Evolutionary conservation across 2,329 filamentous ascomycete genomes (phyloP).

Genomic region (Monilinia aucupariae): DNA sequence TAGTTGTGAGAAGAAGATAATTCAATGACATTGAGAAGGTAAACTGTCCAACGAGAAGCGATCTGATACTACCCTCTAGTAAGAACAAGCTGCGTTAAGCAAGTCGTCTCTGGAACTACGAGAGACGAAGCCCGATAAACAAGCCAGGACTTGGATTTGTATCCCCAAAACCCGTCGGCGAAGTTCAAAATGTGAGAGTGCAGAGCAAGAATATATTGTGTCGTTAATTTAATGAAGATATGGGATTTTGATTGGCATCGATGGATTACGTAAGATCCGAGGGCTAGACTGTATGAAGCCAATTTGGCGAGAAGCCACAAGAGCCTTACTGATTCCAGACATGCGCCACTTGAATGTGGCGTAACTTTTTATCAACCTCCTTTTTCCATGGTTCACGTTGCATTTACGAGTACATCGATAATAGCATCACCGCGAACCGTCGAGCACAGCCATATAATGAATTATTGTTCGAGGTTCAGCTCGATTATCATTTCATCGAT

Average conservation of each 20-base stretch:
- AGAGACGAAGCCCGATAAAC: no score
- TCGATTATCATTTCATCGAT: background rate
- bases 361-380: background rate
- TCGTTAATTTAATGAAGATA: background rate
- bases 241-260: no score
- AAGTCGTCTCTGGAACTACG: no score
- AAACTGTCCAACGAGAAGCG: background rate
- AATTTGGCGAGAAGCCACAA: background rate
- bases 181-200: background rate
- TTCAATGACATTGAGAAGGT: background rate
- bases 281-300: background rate
- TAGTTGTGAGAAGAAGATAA: background rate
- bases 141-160: no score
- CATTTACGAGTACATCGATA: background rate
- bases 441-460: background rate
- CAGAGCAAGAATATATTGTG: background rate
- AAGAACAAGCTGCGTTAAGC: background rate
- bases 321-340: no score
- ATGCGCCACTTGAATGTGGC: background rate
- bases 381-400: background rate
- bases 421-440: background rate
- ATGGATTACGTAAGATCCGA: background rate
- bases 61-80: background rate
- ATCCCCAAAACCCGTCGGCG: background rate
- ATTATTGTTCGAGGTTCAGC: background rate